A percentile compares a stretch with the other conserved stretches of the same genome.
These are phyloP conservation scores for Notholithocarpus densiflorus DNA, from an alignment of 306 rosid genomes.

Conservation along the genomic window DNA sequence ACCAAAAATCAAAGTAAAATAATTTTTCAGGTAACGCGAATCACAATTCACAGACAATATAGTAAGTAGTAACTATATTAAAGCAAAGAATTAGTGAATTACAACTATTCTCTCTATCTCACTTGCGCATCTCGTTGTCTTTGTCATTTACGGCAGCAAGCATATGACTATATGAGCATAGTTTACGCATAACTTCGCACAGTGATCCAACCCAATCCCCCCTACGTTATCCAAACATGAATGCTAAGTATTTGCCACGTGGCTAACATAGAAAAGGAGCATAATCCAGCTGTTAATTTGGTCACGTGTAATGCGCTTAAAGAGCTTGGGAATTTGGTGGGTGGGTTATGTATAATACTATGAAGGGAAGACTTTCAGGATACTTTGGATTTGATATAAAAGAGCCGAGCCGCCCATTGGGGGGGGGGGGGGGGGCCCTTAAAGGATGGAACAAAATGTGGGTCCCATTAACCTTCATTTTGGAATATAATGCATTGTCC, in stretches of 20 bases:
- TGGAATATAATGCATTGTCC: not conserved
- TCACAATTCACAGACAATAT: too few species aligned
- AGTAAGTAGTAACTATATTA: too few species aligned
- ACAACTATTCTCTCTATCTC: not conserved
- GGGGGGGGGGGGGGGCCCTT: too few species aligned
- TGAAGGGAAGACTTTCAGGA: not conserved
- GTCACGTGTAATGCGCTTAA: not conserved
- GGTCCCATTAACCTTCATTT: not conserved
- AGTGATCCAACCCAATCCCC: too few species aligned
- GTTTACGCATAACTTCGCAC: not conserved
- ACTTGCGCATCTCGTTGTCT: not conserved
- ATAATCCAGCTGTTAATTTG: constrained; percentile 16
- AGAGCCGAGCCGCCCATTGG: constrained; percentile 12
- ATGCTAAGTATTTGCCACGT: not conserved
- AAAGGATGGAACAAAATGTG: constrained; percentile 2
- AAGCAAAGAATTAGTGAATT: not conserved
- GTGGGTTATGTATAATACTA: too few species aligned
- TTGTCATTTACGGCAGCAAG: not conserved
- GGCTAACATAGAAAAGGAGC: constrained; percentile 2
- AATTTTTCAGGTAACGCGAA: too few species aligned
- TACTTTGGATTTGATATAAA: not conserved
- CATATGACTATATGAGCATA: not conserved
- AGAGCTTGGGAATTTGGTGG: not conserved
- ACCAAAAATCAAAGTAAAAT: too few species aligned
- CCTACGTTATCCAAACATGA: not conserved